A percentile compares a stretch with the other conserved stretches of the same genome.
Evolutionary conservation across 805 yeast species (phyloP).

Genomic region (Sugiyamaella lignohabitans): DNA sequence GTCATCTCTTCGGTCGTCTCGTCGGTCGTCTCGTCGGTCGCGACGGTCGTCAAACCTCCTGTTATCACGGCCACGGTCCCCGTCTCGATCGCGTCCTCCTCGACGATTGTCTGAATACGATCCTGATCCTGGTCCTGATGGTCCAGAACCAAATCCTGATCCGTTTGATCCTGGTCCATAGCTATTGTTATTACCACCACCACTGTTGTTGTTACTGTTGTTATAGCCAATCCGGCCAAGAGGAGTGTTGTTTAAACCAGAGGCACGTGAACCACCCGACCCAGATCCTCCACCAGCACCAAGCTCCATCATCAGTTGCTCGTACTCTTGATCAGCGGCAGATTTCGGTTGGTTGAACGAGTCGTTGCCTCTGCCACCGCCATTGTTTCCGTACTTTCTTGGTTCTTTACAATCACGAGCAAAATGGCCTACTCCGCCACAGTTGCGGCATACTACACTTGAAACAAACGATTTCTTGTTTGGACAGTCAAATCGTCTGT

Average conservation of each 20-base stretch:
- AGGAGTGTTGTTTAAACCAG: not conserved
- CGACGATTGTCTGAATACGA: not conserved
- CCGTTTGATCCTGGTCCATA: too few species aligned
- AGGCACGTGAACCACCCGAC: not conserved
- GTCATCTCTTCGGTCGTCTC: conserved; percentile 3
- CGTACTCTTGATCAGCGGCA: conserved; percentile 43
- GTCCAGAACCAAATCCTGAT: not conserved
- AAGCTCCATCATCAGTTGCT: conserved; percentile 45
- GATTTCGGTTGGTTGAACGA: conserved; percentile 2
- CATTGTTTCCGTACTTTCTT: conserved; percentile 12
- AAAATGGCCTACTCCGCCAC: conserved; percentile 81
- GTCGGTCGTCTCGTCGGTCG: not conserved
- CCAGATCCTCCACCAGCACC: not conserved
- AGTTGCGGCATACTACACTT: conserved; percentile 60
- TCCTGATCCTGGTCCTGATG: not conserved
- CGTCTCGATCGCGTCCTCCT: conserved; percentile 2
- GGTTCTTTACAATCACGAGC: conserved; percentile 73
- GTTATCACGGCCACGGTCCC: not conserved
- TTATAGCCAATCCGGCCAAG: too few species aligned
- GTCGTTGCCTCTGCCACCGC: conserved; percentile 5
- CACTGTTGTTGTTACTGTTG: too few species aligned
- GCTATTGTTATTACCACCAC: not conserved
- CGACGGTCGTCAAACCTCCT: conserved; percentile 1
- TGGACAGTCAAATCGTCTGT: conserved; percentile 60
- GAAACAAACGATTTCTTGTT: conserved; percentile 42